Conservation (phyloP, 331 rosid genomes). For the Malus hybrid region DNA sequence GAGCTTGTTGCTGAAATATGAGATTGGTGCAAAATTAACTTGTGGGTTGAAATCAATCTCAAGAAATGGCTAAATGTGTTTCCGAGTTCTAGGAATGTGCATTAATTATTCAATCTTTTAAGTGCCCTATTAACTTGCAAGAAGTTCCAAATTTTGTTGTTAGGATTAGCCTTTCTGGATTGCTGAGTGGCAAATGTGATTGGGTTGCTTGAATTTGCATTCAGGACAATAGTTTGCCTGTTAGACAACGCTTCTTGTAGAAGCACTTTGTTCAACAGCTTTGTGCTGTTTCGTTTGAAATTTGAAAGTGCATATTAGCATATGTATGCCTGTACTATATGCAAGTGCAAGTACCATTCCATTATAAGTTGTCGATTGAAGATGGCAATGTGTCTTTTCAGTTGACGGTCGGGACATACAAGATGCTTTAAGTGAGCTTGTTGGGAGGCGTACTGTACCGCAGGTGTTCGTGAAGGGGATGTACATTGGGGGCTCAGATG, state of each 20-base stretch:
- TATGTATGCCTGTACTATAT: neutral
- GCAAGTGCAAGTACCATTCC: neutral
- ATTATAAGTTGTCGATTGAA: constrained; percentile 3
- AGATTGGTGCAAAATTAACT: neutral
- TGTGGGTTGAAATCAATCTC: neutral
- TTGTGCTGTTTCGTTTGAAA: neutral
- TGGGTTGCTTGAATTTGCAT: neutral
- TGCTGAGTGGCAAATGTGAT: neutral
- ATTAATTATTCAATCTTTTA: neutral
- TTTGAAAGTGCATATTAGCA: neutral
- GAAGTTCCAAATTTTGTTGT: neutral
- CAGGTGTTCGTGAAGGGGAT: constrained; percentile 78
- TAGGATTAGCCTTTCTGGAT: neutral
- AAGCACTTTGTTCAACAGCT: neutral
- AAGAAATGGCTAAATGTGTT: neutral
- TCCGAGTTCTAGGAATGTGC: neutral
- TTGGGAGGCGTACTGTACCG: constrained; percentile 90
- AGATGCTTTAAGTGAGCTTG: constrained; percentile 45
- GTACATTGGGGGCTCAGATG: constrained; percentile 94
- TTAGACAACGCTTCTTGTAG: neutral
- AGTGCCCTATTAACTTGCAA: neutral
- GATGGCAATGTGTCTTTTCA: constrained; percentile 24
- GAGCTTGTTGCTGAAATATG: neutral
- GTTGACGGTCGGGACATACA: constrained; percentile 73
- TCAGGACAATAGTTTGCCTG: neutral